phyloP scores from a whole-genome alignment of 257 asterid species.

The Solanum appendiculatum region DNA sequence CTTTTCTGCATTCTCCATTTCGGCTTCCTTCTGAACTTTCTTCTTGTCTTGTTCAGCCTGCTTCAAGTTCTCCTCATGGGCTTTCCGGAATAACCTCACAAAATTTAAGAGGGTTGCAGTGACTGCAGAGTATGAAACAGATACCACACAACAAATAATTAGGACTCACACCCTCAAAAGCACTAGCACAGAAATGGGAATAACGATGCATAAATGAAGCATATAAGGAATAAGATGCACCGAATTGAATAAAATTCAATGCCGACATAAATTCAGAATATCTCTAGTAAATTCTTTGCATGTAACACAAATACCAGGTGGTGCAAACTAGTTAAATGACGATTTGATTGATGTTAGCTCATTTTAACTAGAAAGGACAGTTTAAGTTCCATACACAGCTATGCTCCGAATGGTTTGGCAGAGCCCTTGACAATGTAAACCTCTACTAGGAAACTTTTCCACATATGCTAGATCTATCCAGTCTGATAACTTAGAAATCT shows the following conservation, averaged over 20 bases:
- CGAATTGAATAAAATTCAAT: neutral
- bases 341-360: neutral
- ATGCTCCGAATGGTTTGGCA: neutral
- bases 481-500: neutral
- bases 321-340: neutral
- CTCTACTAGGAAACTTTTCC: neutral
- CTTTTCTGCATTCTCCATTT: constrained; percentile 45
- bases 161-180: neutral
- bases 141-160: constrained; percentile 1
- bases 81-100: constrained; percentile 59
- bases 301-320: neutral
- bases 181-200: neutral
- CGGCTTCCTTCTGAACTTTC: constrained; percentile 73
- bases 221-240: neutral
- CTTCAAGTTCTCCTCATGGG: constrained; percentile 60
- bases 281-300: neutral
- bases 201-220: neutral
- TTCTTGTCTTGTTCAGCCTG: constrained; percentile 74
- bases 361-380: neutral
- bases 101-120: constrained; percentile 62
- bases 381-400: neutral
- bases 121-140: constrained; percentile 32
- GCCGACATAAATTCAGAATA: neutral
- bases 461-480: neutral
- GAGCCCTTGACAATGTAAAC: neutral